These are phyloP conservation scores for Podaxis sp. DNA, from an alignment of 768 basidiomycete species.

Conservation along the genomic window DNA sequence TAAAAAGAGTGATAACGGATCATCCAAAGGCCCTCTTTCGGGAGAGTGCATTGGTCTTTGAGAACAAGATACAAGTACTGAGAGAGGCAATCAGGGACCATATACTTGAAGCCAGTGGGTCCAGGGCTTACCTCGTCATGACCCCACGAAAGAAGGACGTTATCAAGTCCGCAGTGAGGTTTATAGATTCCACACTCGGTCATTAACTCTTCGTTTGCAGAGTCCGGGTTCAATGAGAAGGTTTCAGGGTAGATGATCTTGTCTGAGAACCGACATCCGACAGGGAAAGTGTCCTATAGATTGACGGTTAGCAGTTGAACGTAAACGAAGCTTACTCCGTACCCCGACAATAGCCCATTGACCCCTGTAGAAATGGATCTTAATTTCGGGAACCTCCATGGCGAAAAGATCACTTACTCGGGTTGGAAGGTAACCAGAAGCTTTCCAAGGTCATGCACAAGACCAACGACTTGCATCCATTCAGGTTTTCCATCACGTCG, in stretches of 20 bases:
- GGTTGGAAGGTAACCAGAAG: conserved; percentile 80
- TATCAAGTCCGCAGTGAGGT: conserved; percentile 77
- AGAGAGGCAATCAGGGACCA: conserved; percentile 9
- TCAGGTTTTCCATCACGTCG: conserved; percentile 83
- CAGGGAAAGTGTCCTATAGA: conserved; percentile 52
- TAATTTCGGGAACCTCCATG: neutral
- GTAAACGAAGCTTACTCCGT: conserved; percentile 22
- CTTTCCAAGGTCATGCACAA: conserved; percentile 92
- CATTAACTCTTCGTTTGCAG: conserved; percentile 56
- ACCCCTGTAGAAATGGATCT: conserved; percentile 33
- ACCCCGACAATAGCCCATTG: conserved; percentile 96
- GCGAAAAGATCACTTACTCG: conserved; percentile 23
- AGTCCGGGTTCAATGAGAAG: conserved; percentile 69
- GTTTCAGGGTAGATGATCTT: conserved; percentile 80
- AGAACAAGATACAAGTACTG: conserved; percentile 83
- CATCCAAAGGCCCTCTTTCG: conserved; percentile 82
- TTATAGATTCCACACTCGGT: conserved; percentile 73
- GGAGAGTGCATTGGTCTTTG: conserved; percentile 78
- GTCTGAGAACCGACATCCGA: conserved; percentile 84
- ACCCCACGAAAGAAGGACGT: conserved; percentile 87
- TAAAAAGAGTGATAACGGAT: conserved; percentile 96
- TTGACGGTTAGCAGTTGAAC: conserved; percentile 5
- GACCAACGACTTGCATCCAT: conserved; percentile 88
- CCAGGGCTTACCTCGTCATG: conserved; percentile 69
- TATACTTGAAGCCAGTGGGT: conserved; percentile 1